Percentiles rank a stretch among this genome's conserved stretches.
Evolutionary conservation across 805 yeast species (phyloP).

Genomic region (Zygoascus bituminiphila): DNA sequence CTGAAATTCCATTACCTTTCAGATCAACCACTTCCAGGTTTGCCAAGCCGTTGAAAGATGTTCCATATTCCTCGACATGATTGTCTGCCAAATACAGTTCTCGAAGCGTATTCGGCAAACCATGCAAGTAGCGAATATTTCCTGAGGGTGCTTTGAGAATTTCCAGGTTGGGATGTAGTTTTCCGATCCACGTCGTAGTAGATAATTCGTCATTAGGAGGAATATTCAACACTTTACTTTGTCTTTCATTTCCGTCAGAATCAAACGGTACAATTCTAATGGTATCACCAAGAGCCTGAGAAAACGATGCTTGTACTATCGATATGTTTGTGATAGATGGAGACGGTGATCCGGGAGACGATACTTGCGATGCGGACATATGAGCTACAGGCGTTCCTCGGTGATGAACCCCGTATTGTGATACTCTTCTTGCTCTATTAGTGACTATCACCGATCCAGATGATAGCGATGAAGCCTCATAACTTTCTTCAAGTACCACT

Average conservation of each 20-base stretch:
- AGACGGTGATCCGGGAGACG: not conserved
- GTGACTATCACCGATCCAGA: not conserved
- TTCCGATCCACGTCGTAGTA: slow-evolving; percentile 35
- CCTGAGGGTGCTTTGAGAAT: slow-evolving; percentile 36
- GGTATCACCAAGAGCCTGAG: slow-evolving; percentile 35
- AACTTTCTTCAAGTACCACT: not conserved
- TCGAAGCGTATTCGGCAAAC: slow-evolving; percentile 35
- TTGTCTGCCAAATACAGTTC: slow-evolving; percentile 34
- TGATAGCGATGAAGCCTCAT: not conserved
- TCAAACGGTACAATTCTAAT: slow-evolving; percentile 34
- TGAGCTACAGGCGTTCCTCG: not conserved
- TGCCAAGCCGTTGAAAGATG: slow-evolving; percentile 35
- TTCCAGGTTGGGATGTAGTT: slow-evolving; percentile 35
- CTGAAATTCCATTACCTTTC: not conserved
- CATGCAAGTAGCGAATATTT: slow-evolving; percentile 36
- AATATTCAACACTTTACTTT: slow-evolving; percentile 30
- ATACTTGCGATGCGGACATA: not conserved
- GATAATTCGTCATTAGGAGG: slow-evolving; percentile 28
- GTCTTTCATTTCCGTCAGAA: slow-evolving; percentile 35
- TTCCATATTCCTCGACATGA: slow-evolving; percentile 31
- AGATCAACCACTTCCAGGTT: slow-evolving; percentile 31
- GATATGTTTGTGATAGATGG: slow-evolving; percentile 33
- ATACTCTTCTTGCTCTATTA: not conserved
- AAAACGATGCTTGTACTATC: slow-evolving; percentile 36
- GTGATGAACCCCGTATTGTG: not conserved